These are phyloP conservation scores for Jaminaea rosea DNA, from an alignment of 1,284 basidiomycete species.

Conservation along the genomic window DNA sequence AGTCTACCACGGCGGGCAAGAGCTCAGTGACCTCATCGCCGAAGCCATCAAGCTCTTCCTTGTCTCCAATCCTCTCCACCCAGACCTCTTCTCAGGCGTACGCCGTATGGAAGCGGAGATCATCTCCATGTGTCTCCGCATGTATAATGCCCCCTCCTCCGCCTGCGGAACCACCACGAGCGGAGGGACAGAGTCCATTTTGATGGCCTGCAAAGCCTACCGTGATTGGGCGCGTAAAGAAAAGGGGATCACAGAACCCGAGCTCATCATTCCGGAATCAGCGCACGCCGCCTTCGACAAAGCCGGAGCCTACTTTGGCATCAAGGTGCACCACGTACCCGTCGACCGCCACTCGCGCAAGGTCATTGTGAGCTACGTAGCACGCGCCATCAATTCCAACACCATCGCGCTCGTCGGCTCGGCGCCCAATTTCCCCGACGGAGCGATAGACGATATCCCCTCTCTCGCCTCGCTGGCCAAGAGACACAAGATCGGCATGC, in stretches of 20 bases:
- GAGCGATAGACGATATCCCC: conserved; percentile 67
- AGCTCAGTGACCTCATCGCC: conserved; percentile 32
- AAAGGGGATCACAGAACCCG: conserved; percentile 81
- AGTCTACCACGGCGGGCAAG: conserved; percentile 47
- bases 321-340: conserved; percentile 81
- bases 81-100: conserved; percentile 86
- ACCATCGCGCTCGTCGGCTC: conserved; percentile 71
- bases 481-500: conserved; percentile 69
- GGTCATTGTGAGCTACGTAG: conserved; percentile 67
- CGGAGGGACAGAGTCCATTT: conserved; percentile 90
- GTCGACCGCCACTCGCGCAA: conserved; percentile 73
- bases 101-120: conserved; percentile 97
- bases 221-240: conserved; percentile 79
- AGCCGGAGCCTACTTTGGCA: conserved; percentile 76
- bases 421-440: conserved; percentile 60
- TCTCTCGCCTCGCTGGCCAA: conserved; percentile 68
- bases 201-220: conserved; percentile 88
- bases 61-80: conserved; percentile 79
- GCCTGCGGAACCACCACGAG: conserved; percentile 79
- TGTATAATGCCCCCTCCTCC: conserved; percentile 68
- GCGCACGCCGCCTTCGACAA: conserved; percentile 96
- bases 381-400: conserved; percentile 51
- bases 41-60: conserved; percentile 34
- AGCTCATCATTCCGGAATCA: conserved; percentile 79
- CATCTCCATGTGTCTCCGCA: conserved; percentile 76